Evolutionary conservation across 2,329 filamentous ascomycete genomes (phyloP).

Genomic region (Cyclaneusma minus): DNA sequence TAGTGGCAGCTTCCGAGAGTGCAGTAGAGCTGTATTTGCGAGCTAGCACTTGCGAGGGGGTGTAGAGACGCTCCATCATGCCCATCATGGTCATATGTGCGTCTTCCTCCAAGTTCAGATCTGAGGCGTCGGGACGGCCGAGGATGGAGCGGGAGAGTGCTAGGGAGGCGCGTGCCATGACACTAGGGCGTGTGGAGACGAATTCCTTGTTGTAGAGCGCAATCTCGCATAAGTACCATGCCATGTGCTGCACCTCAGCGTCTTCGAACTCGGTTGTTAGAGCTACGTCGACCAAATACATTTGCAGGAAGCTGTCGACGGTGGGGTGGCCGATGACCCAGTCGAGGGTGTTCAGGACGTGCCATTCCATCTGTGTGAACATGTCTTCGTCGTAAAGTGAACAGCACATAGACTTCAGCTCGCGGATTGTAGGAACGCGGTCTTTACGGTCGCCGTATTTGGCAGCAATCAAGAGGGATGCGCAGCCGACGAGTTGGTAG

Average conservation of each 20-base stretch:
- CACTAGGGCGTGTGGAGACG: constrained; percentile 78
- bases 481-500: constrained; percentile 94
- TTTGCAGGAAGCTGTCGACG: constrained; percentile 81
- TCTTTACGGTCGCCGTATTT: constrained; percentile 99
- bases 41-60: constrained; percentile 24
- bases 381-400: constrained; percentile 96
- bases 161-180: constrained; percentile 77
- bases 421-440: constrained; percentile 89
- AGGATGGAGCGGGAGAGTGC: constrained; percentile 79
- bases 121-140: constrained; percentile 50
- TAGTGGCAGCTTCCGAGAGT: constrained; percentile 50
- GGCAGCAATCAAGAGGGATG: constrained; percentile 86
- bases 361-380: constrained; percentile 99
- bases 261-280: constrained; percentile 63
- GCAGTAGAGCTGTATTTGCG: constrained; percentile 30
- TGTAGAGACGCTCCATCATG: no score
- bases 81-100: no score
- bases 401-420: constrained; percentile 98
- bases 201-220: constrained; percentile 95
- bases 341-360: constrained; percentile 90
- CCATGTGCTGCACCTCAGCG: constrained; percentile 85
- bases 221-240: constrained; percentile 86
- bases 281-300: constrained; percentile 60
- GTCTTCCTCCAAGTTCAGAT: constrained; percentile 63
- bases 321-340: constrained; percentile 95